Conservation (phyloP, 2,329 filamentous ascomycete species). For the Lasiodiplodia hormozganensis region DNA sequence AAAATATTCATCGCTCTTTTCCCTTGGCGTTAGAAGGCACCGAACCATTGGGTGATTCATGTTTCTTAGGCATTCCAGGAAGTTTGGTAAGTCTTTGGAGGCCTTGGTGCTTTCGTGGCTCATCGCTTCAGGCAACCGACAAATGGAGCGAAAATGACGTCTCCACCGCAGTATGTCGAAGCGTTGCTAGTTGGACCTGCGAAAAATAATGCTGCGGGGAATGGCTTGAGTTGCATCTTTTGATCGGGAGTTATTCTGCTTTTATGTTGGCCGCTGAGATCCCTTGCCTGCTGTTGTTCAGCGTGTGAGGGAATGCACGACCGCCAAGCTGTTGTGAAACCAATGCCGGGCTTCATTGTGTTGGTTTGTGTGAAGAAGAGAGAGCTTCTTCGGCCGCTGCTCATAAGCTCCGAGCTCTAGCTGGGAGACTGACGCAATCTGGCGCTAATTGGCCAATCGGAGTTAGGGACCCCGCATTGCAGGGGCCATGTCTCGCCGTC, state of each 20-base stretch:
- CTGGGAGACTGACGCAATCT: conserved; percentile 1
- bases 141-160: neutral
- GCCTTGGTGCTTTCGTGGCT: neutral
- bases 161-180: neutral
- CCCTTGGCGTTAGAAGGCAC: neutral
- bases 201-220: no score
- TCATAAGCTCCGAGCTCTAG: neutral
- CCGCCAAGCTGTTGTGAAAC: neutral
- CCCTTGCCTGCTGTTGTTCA: neutral
- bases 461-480: conserved; percentile 9
- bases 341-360: neutral
- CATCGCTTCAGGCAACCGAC: neutral
- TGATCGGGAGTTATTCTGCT: no score
- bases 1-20: neutral
- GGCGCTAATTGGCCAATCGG: neutral
- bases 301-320: no score
- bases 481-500: neutral
- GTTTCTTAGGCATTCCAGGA: neutral
- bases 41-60: neutral
- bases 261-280: no score
- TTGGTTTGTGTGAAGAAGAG: neutral
- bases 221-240: no score
- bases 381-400: neutral
- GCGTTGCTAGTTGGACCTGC: no score
- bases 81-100: neutral